phyloP scores from a whole-genome alignment of 305 asterid genomes.

The Petunia hybrid region DNA sequence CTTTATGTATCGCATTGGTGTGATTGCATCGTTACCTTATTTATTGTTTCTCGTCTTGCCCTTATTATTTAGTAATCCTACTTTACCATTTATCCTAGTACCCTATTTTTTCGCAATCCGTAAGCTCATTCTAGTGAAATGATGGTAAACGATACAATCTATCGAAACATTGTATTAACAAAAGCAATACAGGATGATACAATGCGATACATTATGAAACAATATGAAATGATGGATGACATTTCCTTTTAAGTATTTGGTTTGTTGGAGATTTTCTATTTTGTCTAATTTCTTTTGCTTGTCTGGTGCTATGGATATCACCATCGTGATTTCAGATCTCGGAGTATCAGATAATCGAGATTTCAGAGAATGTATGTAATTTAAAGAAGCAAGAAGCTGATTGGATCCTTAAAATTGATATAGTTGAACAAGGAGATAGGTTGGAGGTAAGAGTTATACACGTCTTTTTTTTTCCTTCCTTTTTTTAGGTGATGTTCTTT shows the following conservation, averaged over 20 bases:
- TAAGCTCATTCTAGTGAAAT: too few species aligned
- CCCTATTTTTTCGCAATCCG: too few species aligned
- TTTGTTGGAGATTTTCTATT: not conserved
- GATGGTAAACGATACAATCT: too few species aligned
- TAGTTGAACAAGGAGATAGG: conserved; percentile 82
- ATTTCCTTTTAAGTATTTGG: not conserved
- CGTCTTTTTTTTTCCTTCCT: conserved; percentile 16
- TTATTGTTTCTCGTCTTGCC: too few species aligned
- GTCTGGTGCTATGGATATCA: conserved; percentile 3
- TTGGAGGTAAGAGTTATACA: conserved; percentile 62
- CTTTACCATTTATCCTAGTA: too few species aligned
- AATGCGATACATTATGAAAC: too few species aligned
- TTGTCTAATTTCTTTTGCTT: not conserved
- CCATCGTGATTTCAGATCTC: conserved; percentile 62
- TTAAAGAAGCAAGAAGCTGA: conserved; percentile 97
- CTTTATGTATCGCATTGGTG: too few species aligned
- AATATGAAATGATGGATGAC: not conserved
- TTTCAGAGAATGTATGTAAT: conserved; percentile 95
- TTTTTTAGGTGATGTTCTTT: not conserved
- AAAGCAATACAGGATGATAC: too few species aligned
- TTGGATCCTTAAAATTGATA: conserved; percentile 97
- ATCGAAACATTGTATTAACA: too few species aligned
- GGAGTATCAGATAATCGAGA: conserved; percentile 86
- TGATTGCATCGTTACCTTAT: too few species aligned
- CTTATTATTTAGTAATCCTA: too few species aligned